phyloP scores from a whole-genome alignment of 371 early-diverging fungal genomes.

The Apophysomyces trapeziformis region DNA sequence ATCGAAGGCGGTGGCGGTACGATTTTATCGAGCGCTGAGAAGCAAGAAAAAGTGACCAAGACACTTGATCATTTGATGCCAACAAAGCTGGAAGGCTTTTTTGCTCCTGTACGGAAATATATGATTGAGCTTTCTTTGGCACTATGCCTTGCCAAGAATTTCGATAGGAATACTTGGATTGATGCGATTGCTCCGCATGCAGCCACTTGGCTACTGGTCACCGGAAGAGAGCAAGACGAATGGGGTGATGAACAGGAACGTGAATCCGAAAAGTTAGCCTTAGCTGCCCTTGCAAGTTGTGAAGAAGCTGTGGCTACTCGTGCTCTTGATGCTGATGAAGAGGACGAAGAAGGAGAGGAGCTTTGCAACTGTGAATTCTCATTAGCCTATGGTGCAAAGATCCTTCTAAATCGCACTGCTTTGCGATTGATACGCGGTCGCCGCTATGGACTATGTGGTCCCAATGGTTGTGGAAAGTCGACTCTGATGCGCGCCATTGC shows the following conservation, averaged over 20 bases:
- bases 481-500: slow-evolving; percentile 85
- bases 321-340: slow-evolving; percentile 50
- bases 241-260: slow-evolving; percentile 30
- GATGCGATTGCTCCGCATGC: slow-evolving; percentile 31
- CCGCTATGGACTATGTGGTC: slow-evolving; percentile 81
- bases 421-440: slow-evolving; percentile 74
- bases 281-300: slow-evolving; percentile 44
- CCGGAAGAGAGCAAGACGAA: slow-evolving; percentile 41
- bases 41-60: slow-evolving; percentile 45
- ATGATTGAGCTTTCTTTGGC: slow-evolving; percentile 48
- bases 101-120: slow-evolving; percentile 39
- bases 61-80: slow-evolving; percentile 43
- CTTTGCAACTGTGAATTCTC: slow-evolving; percentile 80
- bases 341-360: slow-evolving; percentile 71
- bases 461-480: slow-evolving; percentile 83
- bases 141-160: slow-evolving; percentile 38
- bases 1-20: slow-evolving; percentile 34
- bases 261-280: slow-evolving; percentile 33
- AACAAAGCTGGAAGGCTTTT: slow-evolving; percentile 34
- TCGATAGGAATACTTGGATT: slow-evolving; percentile 24
- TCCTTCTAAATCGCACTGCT: slow-evolving; percentile 75
- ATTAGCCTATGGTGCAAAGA: slow-evolving; percentile 82
- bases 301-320: slow-evolving; percentile 48
- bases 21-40: slow-evolving; percentile 43
- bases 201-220: slow-evolving; percentile 38